Base-by-base conservation (phyloP, 345 rosid species). In the Kernera saxatilis region DNA sequence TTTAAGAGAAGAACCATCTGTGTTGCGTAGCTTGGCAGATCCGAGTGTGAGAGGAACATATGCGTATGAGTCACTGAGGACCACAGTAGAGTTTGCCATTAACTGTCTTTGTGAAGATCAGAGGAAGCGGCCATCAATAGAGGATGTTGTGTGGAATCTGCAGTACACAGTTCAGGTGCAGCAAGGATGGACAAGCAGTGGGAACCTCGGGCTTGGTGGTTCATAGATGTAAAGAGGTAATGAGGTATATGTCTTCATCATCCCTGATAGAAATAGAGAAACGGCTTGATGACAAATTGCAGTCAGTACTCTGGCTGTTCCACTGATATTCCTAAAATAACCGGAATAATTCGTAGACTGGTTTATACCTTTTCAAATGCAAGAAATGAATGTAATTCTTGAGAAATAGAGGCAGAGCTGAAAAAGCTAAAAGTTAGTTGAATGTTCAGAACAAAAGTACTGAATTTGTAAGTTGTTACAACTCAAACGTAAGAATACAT, bases 91-190 rank as follows among this genome's bases (percentile, higher is more conserved):
- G 70, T 88, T 93, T 66, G 80, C 97, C 21, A 69, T 89, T 43
- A 87, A 83, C 63, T 91, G 97, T 81, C 87, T 93, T 6, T 74
- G 81, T 41, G 81, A 81, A 62, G 94, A 85, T 61, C 43, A 83
- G 21, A 79, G 70, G 49, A 82, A 64, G 52, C 88, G 94, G 14
- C 97, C 97, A 59, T 87, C 98, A 0, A 84, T 93, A 45, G 98
- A 93, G 57, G 97, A 93, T 68, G 93, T 91, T 59, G 85, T 91
- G 1, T 93, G 98, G 97, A 91, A 93, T 75, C 77, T 93, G 81
- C 98, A 91, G 65, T 93, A 89, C 53, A 87, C 96, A 21, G 83
- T 79, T 71, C 98, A 93, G 79, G 89, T 89, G 39, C 98, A 93
- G 61, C 96, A 89, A 73, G 94, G 96, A 73, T 93, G 94, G 96